Evolutionary conservation across 768 basidiomycete genomes (phyloP).

Genomic region (Auricularia sp.): DNA sequence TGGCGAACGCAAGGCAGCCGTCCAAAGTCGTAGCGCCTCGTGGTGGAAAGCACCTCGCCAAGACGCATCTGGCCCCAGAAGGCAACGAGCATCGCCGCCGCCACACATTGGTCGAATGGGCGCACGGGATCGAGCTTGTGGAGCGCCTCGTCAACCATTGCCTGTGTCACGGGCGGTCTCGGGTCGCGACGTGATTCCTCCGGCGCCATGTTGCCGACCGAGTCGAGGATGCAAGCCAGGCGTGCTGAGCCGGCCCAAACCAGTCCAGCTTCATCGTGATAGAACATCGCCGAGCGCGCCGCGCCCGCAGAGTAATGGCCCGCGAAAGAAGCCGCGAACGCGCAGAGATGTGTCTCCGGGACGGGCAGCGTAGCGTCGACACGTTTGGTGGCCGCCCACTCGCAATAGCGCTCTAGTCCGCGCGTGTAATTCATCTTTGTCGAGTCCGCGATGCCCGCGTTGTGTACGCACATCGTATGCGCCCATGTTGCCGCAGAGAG

Average conservation of each 20-base stretch:
- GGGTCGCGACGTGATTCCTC: neutral
- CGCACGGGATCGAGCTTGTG: conserved; percentile 15
- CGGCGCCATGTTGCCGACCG: neutral
- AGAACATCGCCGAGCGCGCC: neutral
- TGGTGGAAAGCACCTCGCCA: conserved; percentile 19
- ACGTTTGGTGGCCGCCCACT: neutral
- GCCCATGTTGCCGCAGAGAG: neutral
- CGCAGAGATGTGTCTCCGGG: neutral
- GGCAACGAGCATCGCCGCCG: conserved; percentile 21
- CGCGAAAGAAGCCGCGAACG: neutral
- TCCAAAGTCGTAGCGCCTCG: neutral
- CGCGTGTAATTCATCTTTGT: neutral
- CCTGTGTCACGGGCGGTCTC: conserved; percentile 25
- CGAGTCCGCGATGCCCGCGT: neutral
- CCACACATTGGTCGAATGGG: conserved; percentile 31
- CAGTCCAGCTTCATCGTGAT: neutral
- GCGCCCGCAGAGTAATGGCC: neutral
- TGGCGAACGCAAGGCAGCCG: neutral
- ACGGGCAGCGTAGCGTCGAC: neutral
- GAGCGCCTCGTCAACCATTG: conserved; percentile 20
- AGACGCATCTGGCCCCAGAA: conserved; percentile 33
- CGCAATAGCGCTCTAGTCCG: neutral
- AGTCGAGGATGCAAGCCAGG: neutral
- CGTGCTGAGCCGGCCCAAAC: neutral
- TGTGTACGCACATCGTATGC: neutral